Evolutionary conservation across 345 rosid species (phyloP), one percentile per base, ranked within the genome.

Genomic region (Populus nigra): DNA sequence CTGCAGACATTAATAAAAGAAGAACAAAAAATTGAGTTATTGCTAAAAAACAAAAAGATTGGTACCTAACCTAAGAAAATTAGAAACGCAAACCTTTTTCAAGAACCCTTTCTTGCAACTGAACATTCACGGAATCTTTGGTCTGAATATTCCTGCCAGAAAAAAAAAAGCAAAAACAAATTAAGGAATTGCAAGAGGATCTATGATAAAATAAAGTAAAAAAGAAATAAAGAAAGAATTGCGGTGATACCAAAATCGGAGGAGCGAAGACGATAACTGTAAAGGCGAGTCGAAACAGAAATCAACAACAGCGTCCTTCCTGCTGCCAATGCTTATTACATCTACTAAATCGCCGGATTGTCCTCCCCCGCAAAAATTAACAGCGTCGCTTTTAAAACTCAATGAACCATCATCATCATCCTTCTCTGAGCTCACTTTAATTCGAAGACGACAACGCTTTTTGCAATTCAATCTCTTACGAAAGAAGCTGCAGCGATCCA

Each of bases 251-350:
- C 99, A 95, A 86, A 87, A 93, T 38, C 96, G 90, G 50, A 95
- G 81, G 41, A n/a, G 63, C 63, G 90, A 86, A 27, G 89, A 79
- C 31, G 91, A 71, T 18, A 67, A 88, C 71, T 57, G 86, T 69
- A 91, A 86, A 36, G 91, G 91, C 49, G 96, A 91, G 43, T 88
- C 92, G 76, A 85, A 85, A 78, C 97, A 93, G 65, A 88, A 93
- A 82, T 91, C 96, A 31, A 92, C 83, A 45, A 91, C 82, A 7
- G 99, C 87, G 36, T 93, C 99, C 83, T 81, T 91, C 47, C 93
- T 85, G 66, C 99, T 89, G 31, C 99, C 99, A 65, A 92, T 88
- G 76, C 88, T 91, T 84, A 91, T 83, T 72, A 92, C 94, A 41
- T 93, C 92, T 25, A 92, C 84, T 36, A 76, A 79, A 68, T 80